These are phyloP conservation scores for Nyctanthes arbortristis DNA, from an alignment of 257 asterid species.

Conservation along the genomic window DNA sequence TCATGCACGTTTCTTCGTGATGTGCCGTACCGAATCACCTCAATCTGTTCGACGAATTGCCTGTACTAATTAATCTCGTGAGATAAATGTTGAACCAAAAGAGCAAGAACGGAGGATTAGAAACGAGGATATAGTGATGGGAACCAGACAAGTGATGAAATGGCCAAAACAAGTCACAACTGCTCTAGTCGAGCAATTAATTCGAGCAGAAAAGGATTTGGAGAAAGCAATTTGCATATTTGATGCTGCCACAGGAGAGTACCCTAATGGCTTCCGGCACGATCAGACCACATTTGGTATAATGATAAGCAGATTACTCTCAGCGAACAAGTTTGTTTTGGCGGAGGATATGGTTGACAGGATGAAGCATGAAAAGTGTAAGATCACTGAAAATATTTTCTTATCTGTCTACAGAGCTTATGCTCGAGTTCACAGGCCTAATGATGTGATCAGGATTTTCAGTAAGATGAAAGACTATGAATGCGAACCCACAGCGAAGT, in stretches of 20 bases:
- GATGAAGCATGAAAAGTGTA: conserved; percentile 73
- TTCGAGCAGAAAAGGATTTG: conserved; percentile 67
- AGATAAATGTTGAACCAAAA: background rate
- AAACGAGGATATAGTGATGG: conserved; percentile 41
- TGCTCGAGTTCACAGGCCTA: conserved; percentile 87
- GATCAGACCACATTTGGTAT: conserved; percentile 58
- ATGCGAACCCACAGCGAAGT: conserved; percentile 66
- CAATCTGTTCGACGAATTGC: conserved; percentile 48
- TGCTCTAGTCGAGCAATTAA: conserved; percentile 69
- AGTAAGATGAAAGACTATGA: conserved; percentile 63
- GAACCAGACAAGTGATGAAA: conserved; percentile 47
- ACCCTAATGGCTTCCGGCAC: conserved; percentile 70
- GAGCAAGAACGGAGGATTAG: background rate
- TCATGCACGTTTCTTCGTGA: background rate
- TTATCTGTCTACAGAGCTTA: conserved; percentile 68
- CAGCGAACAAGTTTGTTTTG: conserved; percentile 59
- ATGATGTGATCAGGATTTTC: conserved; percentile 70
- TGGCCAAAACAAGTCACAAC: conserved; percentile 84
- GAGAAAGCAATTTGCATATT: conserved; percentile 74
- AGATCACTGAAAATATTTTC: conserved; percentile 58
- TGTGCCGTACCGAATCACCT: background rate
- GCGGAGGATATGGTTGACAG: conserved; percentile 73
- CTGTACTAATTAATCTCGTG: conserved; percentile 2
- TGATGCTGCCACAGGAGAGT: conserved; percentile 90
- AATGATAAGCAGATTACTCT: conserved; percentile 61